Evolutionary conservation across 208 protist species (phyloP).

Genomic region (Borovskyia barvae): DNA sequence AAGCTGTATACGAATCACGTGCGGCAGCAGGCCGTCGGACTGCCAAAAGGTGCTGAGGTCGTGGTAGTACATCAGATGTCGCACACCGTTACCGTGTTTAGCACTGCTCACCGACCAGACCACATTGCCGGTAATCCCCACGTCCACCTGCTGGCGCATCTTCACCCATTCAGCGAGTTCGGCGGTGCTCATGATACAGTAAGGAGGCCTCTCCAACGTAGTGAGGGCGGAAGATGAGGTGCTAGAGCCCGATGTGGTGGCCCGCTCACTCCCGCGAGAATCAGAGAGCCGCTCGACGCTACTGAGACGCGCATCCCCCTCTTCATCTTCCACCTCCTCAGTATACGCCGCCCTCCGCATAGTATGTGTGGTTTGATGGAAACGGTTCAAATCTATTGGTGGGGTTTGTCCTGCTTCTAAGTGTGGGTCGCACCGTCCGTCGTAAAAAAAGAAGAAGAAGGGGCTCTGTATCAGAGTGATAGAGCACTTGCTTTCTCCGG

Average conservation of each 20-base stretch:
- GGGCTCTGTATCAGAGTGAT: too few species aligned
- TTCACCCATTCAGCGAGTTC: conserved; percentile 23
- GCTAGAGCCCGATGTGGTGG: too few species aligned
- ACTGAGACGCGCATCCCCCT: too few species aligned
- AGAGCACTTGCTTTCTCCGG: too few species aligned
- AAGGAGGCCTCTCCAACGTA: neutral
- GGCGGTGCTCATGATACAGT: conserved; percentile 15
- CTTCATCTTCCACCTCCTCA: neutral
- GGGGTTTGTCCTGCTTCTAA: too few species aligned
- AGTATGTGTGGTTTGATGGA: too few species aligned
- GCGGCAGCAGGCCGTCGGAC: conserved; percentile 83
- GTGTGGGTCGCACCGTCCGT: too few species aligned
- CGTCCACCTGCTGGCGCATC: conserved; percentile 20
- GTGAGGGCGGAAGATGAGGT: neutral
- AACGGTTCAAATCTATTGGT: too few species aligned
- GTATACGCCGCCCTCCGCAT: too few species aligned
- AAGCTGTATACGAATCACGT: conserved; percentile 72
- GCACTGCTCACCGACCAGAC: conserved; percentile 87
- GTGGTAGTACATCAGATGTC: conserved; percentile 46
- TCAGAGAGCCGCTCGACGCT: too few species aligned
- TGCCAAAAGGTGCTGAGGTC: conserved; percentile 82
- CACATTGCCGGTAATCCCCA: conserved; percentile 28
- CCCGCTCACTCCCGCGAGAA: too few species aligned
- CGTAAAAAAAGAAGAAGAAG: too few species aligned
- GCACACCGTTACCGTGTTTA: conserved; percentile 88